Base-by-base conservation (phyloP, 495 filamentous ascomycete species). In the Bacidia gigantensis region DNA sequence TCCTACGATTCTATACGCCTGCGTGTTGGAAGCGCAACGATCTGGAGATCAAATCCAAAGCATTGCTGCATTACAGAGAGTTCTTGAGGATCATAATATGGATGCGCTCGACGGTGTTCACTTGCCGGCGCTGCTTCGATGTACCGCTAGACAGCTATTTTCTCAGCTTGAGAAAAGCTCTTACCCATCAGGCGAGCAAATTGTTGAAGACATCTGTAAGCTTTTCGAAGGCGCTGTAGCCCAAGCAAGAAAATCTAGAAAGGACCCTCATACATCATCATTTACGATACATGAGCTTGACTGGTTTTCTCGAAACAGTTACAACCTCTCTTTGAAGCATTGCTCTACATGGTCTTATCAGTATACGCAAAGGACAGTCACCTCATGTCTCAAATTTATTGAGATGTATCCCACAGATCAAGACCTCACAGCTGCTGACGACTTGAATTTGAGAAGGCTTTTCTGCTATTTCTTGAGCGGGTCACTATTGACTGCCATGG, bases 261-360 rank as follows among this genome's bases (percentile, higher is more conserved):
- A 50, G 29, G 45, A 56, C 35, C 46, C 57, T 18, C 55, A 64
- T 51, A 29, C 55, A 45, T 52, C 61, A 23, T 53, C 74, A 12
- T 83, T 84, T 62, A 75, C 67, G 1, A 43, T 72, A 20, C 65
- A 67, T 23, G 86, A 93, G 53, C 68, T 90, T 2, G 73, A 90
- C 60, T 92, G 87, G 87, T 87, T 93, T 64, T 80, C 78, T 44
- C 76, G 79, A 50, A 88, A 82, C 56, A 76, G 78, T 5, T 94
- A 92, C 64, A 88, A 89, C 56, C 62, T 87, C 22, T 76, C 79
- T 0, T 61, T 89, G 1, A 78, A 80, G 56, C 67, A 76, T 38
- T 76, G 78, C 29, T 69, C 69, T 0, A 63, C 56, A 11, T 80
- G 83, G 72, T 60, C 72, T 17, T 70, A 78, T 3, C 62, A 67